phyloP scores from a whole-genome alignment of 768 basidiomycete genomes.

The Termitomyces sp. region DNA sequence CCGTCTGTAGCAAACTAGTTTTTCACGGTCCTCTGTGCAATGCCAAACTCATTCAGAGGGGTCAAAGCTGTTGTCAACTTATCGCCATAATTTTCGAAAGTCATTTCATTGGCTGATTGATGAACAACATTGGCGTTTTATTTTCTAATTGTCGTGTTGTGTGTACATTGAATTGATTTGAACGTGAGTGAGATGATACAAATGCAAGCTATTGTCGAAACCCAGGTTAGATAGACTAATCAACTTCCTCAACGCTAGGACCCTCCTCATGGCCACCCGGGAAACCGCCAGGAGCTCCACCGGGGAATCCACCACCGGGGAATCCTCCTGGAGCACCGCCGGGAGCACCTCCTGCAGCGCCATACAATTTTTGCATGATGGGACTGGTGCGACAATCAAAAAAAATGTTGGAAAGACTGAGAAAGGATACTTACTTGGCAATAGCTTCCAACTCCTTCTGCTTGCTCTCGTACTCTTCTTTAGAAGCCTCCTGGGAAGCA shows the following conservation, averaged over 20 bases:
- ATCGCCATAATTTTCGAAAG: too few relatives aligned
- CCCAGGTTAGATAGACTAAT: constrained; percentile 31
- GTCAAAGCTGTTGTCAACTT: too few relatives aligned
- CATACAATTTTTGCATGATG: constrained; percentile 73
- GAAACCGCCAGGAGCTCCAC: constrained; percentile 65
- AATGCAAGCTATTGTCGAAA: background rate
- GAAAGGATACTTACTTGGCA: constrained; percentile 45
- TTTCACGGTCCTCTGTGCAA: too few relatives aligned
- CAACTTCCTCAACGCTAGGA: constrained; percentile 89
- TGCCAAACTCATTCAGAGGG: too few relatives aligned
- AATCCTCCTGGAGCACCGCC: constrained; percentile 59
- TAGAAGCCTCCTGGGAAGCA: constrained; percentile 80
- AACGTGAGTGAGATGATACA: background rate
- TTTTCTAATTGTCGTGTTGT: background rate
- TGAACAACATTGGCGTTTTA: too few relatives aligned
- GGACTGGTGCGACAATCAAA: constrained; percentile 27
- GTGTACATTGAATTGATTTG: background rate
- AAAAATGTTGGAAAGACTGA: background rate
- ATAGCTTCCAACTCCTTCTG: constrained; percentile 90
- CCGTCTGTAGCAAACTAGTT: too few relatives aligned
- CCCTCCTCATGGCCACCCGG: constrained; percentile 74
- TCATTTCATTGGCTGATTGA: too few relatives aligned
- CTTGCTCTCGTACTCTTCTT: constrained; percentile 89
- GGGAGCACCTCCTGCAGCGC: constrained; percentile 60
- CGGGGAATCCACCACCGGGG: constrained; percentile 38